Base-by-base conservation (phyloP, 2,329 filamentous ascomycete genomes). In the Stromatinia cepivora region DNA sequence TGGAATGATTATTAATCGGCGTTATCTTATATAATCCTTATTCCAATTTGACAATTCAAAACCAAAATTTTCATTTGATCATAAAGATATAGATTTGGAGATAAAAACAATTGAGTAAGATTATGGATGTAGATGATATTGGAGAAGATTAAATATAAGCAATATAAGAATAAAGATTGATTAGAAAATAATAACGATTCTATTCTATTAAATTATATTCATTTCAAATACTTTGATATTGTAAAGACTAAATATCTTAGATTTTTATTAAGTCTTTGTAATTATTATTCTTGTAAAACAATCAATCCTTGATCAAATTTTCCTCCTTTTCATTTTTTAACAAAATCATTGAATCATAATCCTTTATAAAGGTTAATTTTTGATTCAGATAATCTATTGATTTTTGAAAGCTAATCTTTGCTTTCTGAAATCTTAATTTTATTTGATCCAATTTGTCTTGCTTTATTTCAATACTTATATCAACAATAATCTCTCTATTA, bases 401-500 rank as follows among this genome's bases (percentile, higher is more conserved):
- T 22, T 61, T 11, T 61, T 61, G 57, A 3, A 61, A 61, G 1
- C n/a, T 61, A 15, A 36, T 25, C n/a, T 17, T 61, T 42, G 28
- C 39, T 61, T 61, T 22, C 28, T 42, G 36, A 25, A 61, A 7
- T 61, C 28, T 61, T 36, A 46, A 61, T 22, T 61, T 61, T 20
- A 22, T 61, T 42, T 46, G 11, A 0, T 45, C 17, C 53, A 56
- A 1, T 17, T 56, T 36, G 7, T 56, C 53, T n/a, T 56, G 20
- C 22, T 31, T 56, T 10, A 15, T 4, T 36, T 56, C 8, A 34
- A 17, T 31, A 56, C 0, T 56, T 31, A 34, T 6, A 56, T 17
- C 53, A 34, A 11, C 20, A 34, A 36, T 9, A 56, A 7, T 56
- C 7, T 56, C 20, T 31, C 17, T 31, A 53, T 11, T n/a, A 56